Evolutionary conservation across 345 rosid species (phyloP).

Genomic region (Lenwebbia sp.): DNA sequence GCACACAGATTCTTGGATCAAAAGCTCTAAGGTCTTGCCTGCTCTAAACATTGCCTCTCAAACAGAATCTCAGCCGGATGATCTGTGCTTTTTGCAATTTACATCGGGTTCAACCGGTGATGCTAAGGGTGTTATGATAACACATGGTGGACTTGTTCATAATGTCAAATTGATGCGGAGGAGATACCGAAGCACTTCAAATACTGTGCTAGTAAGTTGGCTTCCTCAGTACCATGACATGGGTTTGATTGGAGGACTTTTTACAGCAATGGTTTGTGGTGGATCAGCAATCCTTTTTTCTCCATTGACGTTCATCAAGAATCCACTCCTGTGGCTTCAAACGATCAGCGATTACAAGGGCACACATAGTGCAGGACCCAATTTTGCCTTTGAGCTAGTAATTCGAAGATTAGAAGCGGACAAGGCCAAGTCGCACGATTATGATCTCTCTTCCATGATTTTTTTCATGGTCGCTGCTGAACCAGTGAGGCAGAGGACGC

Average conservation of each 20-base stretch:
- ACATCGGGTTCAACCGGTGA: slow-evolving; percentile 73
- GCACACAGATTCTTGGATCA: slow-evolving; percentile 58
- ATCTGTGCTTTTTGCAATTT: slow-evolving; percentile 56
- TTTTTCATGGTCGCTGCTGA: slow-evolving; percentile 74
- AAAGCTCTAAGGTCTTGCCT: slow-evolving; percentile 17
- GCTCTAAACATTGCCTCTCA: not conserved
- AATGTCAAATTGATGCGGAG: slow-evolving; percentile 52
- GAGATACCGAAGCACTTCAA: slow-evolving; percentile 48
- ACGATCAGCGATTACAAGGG: slow-evolving; percentile 40
- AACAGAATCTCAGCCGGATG: slow-evolving; percentile 25
- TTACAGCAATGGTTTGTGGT: slow-evolving; percentile 56
- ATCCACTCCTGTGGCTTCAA: slow-evolving; percentile 63
- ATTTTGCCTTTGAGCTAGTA: slow-evolving; percentile 52
- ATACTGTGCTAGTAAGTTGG: slow-evolving; percentile 55
- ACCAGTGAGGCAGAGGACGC: slow-evolving; percentile 52
- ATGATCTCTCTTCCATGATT: slow-evolving; percentile 52
- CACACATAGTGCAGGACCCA: slow-evolving; percentile 76
- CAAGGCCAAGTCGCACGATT: slow-evolving; percentile 20
- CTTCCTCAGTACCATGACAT: slow-evolving; percentile 76
- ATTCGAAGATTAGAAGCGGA: slow-evolving; percentile 44
- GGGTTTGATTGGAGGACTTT: slow-evolving; percentile 69
- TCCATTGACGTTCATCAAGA: slow-evolving; percentile 46
- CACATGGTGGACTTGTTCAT: slow-evolving; percentile 55
- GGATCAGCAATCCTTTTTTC: slow-evolving; percentile 52
- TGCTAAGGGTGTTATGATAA: slow-evolving; percentile 66